Evolutionary conservation across 2,329 filamentous ascomycete genomes (phyloP), one percentile per base, ranked within the genome.

Genomic region (Dothideomycetes sp.): DNA sequence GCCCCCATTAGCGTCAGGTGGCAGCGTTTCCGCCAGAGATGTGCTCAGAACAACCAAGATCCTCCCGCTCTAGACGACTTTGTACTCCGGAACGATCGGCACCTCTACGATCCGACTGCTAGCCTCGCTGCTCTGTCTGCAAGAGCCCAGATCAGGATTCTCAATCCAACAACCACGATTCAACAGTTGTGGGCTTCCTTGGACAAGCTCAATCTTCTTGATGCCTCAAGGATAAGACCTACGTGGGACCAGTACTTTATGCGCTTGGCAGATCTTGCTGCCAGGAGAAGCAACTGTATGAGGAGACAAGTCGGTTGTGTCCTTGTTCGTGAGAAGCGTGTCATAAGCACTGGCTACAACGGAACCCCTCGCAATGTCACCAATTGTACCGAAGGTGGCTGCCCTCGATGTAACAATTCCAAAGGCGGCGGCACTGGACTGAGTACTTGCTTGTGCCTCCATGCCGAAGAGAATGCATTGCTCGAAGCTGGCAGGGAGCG

Each of bases 201-300:
- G 1, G 71, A 74, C 34, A 73, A 76, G 33, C 73, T 95, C 6
- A 76, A 94, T 58, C 74, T 98, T 18, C 73, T 82, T 2, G 80
- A 91, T 54, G 74, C 81, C 23, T 75, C 83, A 52, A 81, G 91
- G 2, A 71, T 98, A 24, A 78, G 91, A 1, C 91, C 91, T 1
- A 80, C 77, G 34, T 98, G 91, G 91, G 91, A 98, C 63, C 80
- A 84, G 54, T 98, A 98, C 67, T 98, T 98, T 59, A 98, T 98
- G 91, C 78, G 84, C 28, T 71, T 98, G n/a, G 88, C 91, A 4
- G 86, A 84, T 23, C 76, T 98, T 33, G 91, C 91, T 6, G 84
- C 89, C 1, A 82, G 86, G 51, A 76, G 91, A 49, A 86, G 81
- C 57, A 98, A 98, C 63, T 98, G 91, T 68, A 98, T 98, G 91